Evolutionary conservation across 2,329 filamentous ascomycete genomes (phyloP), one percentile per base, ranked within the genome.

Genomic region (Sphaerulina vaccinii): DNA sequence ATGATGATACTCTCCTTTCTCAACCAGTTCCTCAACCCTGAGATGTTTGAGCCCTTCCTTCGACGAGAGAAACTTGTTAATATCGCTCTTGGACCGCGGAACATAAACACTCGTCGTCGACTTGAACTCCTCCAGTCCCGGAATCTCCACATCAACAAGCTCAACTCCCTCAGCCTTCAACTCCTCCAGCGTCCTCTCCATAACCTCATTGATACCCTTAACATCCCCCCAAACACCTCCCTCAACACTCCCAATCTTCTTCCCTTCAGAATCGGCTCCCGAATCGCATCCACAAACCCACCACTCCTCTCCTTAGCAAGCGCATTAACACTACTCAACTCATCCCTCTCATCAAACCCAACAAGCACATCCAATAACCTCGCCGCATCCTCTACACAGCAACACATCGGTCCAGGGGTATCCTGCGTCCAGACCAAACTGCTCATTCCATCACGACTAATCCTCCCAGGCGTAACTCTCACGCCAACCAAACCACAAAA

Each of bases 401-500:
- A 44, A 19, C 52, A 52, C 54, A 66, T 65, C 0, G 62, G 62
- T 0, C 63, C 63, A 3, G 60, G 57, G 1, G 61, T 63, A 49
- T 65, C 63, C 41, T 62, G 58, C 9, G 57, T 53, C 35, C 48
- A 52, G 2, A 63, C 55, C 2, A 64, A 43, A 11, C 56, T 49
- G 8, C 50, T 57, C 58, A 65, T 59, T 11, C 44, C 63, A 49
- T 62, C 55, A 36, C 62, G 49, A 21, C 59, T 62, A 19, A 65
- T 60, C 18, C 62, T 47, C 15, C 62, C 63, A 8, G 58, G 59
- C 5, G 63, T 65, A n/a, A 61, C 57, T 27, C 61, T 48, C 11
- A 64, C 56, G 16, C 63, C 61, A 15, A 65, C 62, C 3, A 65
- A 45, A 9, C 60, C 61, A 36, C 62, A 64, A 43, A 63, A 64